Evolutionary conservation across 1,139 yeast species (phyloP).

Genomic region (Geotrichum siamense): DNA sequence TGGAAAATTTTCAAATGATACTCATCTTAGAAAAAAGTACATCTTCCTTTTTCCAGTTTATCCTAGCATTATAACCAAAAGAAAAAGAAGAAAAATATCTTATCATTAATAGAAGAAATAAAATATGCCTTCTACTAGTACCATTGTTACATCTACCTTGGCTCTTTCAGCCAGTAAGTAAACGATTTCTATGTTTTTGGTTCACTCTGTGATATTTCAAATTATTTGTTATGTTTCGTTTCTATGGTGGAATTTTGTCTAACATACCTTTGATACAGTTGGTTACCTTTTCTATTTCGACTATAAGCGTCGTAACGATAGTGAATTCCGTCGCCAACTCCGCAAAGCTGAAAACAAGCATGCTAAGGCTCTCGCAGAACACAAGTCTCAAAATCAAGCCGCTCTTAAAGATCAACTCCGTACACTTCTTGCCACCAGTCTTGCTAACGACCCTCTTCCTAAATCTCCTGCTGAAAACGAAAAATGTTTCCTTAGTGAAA

Average conservation of each 20-base stretch:
- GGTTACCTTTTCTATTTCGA: slow-evolving; percentile 89
- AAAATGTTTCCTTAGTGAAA: slow-evolving; percentile 71
- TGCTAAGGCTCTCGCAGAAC: slow-evolving; percentile 49
- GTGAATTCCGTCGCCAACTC: slow-evolving; percentile 72
- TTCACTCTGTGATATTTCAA: not conserved
- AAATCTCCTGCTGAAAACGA: slow-evolving; percentile 64
- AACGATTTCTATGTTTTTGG: not conserved
- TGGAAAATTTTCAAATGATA: too few species aligned
- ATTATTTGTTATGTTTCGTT: not conserved
- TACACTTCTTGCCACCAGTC: slow-evolving; percentile 54
- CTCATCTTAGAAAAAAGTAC: too few species aligned
- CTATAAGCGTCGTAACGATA: slow-evolving; percentile 76
- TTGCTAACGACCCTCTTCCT: slow-evolving; percentile 70
- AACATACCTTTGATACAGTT: slow-evolving; percentile 29
- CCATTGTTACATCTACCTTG: slow-evolving; percentile 30
- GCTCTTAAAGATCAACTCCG: slow-evolving; percentile 53
- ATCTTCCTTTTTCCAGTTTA: too few species aligned
- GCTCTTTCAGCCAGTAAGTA: slow-evolving; percentile 32
- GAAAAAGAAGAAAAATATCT: not conserved
- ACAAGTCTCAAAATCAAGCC: slow-evolving; percentile 53
- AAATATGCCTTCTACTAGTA: slow-evolving; percentile 31
- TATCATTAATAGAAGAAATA: too few species aligned
- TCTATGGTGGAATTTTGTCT: not conserved
- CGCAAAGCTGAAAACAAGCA: slow-evolving; percentile 52
- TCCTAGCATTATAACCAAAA: not conserved